Conservation (phyloP, 2,329 filamentous ascomycete genomes). For the Fusarium sp. region DNA sequence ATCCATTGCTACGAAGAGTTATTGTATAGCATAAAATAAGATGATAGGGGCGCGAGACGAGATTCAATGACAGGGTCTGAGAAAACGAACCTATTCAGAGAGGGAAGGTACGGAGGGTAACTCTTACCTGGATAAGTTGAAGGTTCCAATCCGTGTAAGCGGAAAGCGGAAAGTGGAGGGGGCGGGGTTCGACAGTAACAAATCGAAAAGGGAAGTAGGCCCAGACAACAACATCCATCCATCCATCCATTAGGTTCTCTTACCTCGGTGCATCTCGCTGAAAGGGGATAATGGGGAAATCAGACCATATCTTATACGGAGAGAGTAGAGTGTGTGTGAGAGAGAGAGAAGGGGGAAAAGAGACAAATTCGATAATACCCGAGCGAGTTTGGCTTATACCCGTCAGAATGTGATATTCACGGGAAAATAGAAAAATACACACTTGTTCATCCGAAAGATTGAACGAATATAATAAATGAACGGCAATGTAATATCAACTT, state of each 20-base stretch:
- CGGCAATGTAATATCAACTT: neutral
- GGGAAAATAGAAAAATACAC: neutral
- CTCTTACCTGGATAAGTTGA: conserved; percentile 12
- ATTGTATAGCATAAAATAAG: neutral
- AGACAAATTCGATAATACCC: conserved; percentile 23
- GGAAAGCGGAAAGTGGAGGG: conserved; percentile 35
- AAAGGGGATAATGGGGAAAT: conserved; percentile 40
- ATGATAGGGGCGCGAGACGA: conserved; percentile 32
- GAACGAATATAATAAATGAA: conserved; percentile 3
- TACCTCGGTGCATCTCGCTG: conserved; percentile 47
- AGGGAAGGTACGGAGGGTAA: conserved; percentile 26
- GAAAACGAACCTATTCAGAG: conserved; percentile 19
- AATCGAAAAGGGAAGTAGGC: conserved; percentile 48
- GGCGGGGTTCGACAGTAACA: conserved; percentile 35
- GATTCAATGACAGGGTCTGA: conserved; percentile 29
- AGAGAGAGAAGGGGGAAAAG: conserved; percentile 12
- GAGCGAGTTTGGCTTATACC: conserved; percentile 2
- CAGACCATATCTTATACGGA: conserved; percentile 45
- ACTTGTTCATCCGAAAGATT: neutral
- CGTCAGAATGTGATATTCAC: conserved; percentile 17
- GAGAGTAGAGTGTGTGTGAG: neutral
- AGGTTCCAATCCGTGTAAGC: conserved; percentile 28
- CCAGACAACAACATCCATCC: conserved; percentile 31
- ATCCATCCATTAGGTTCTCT: conserved; percentile 27
- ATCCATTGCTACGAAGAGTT: conserved; percentile 2